These are phyloP conservation scores for Oryza australiensis DNA, from an alignment of 176 grass and related monocot species.

Conservation along the genomic window DNA sequence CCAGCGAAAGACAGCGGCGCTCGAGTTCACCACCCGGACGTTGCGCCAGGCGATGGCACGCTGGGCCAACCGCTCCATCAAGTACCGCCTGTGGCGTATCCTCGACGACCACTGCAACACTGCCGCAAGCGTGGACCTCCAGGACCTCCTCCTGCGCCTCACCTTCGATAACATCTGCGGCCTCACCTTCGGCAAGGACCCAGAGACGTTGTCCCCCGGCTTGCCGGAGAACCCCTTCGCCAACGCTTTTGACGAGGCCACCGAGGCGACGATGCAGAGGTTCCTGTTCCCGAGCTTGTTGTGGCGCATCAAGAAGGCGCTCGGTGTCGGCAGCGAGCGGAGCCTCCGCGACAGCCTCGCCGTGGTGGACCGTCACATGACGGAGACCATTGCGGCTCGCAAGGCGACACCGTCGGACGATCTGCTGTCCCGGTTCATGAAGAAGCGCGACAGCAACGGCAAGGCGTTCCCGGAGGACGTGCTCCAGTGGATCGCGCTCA, in stretches of 20 bases:
- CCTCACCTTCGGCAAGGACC: conserved; percentile 94
- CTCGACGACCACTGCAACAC: conserved; percentile 51
- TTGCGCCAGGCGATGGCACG: conserved; percentile 89
- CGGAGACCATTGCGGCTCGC: conserved; percentile 67
- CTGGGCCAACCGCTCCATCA: conserved; percentile 81
- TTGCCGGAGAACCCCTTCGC: conserved; percentile 75
- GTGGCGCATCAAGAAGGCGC: conserved; percentile 86
- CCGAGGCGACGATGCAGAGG: conserved; percentile 76
- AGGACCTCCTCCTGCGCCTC: conserved; percentile 87
- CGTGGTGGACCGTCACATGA: conserved; percentile 78
- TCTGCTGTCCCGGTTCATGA: conserved; percentile 90
- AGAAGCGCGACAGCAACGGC: conserved; percentile 70
- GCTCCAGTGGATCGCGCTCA: conserved; percentile 91
- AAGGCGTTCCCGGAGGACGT: conserved; percentile 72
- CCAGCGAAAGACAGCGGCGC: conserved; percentile 94
- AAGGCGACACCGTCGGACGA: conserved; percentile 80
- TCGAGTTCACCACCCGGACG: conserved; percentile 93
- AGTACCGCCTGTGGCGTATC: conserved; percentile 76
- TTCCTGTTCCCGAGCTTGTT: conserved; percentile 80
- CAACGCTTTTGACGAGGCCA: conserved; percentile 82
- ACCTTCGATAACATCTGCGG: conserved; percentile 99
- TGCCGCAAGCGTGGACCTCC: conserved; percentile 67
- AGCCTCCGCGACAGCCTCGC: conserved; percentile 71
- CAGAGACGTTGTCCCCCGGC: conserved; percentile 69
- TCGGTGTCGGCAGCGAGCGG: conserved; percentile 76